Conservation (phyloP, 2,329 filamentous ascomycete genomes). For the Pezizomycotina sp. region DNA sequence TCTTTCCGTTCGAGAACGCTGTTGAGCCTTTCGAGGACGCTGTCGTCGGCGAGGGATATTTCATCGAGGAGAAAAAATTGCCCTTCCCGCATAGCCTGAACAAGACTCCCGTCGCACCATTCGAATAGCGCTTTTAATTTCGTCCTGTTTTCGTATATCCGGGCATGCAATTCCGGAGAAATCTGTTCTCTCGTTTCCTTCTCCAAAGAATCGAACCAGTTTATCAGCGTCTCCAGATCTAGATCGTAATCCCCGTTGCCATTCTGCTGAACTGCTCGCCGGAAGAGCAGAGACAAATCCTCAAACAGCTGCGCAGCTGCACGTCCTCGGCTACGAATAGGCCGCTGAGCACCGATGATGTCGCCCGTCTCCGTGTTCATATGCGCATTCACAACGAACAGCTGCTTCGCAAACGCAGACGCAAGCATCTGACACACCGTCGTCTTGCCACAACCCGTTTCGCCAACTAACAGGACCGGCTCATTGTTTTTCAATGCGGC, state of each 20-base stretch:
- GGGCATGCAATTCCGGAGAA: slow-evolving; percentile 35
- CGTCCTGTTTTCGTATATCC: slow-evolving; percentile 34
- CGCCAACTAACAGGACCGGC: slow-evolving; percentile 82
- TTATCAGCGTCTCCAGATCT: slow-evolving; percentile 41
- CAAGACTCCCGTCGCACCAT: slow-evolving; percentile 86
- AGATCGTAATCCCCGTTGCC: slow-evolving; percentile 26
- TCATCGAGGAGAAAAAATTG: slow-evolving; percentile 91
- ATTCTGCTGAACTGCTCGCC: too few species aligned
- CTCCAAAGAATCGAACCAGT: slow-evolving; percentile 41
- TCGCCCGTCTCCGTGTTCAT: slow-evolving; percentile 97
- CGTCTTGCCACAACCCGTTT: slow-evolving; percentile 95
- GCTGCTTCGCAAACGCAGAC: slow-evolving; percentile 54
- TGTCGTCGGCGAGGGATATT: slow-evolving; percentile 94
- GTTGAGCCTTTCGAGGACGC: slow-evolving; percentile 87
- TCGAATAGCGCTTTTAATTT: slow-evolving; percentile 80
- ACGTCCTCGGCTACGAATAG: slow-evolving; percentile 66
- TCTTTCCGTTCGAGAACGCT: slow-evolving; percentile 77
- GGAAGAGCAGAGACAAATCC: slow-evolving; percentile 40
- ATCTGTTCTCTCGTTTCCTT: slow-evolving; percentile 33
- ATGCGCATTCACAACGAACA: slow-evolving; percentile 91
- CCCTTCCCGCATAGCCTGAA: slow-evolving; percentile 80
- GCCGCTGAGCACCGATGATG: slow-evolving; percentile 85
- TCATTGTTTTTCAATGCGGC: slow-evolving; percentile 78
- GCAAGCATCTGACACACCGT: slow-evolving; percentile 88
- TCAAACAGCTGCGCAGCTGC: slow-evolving; percentile 48